Base-by-base conservation (phyloP, 176 grass and related monocot genomes). In the Oryza glaberrima region DNA sequence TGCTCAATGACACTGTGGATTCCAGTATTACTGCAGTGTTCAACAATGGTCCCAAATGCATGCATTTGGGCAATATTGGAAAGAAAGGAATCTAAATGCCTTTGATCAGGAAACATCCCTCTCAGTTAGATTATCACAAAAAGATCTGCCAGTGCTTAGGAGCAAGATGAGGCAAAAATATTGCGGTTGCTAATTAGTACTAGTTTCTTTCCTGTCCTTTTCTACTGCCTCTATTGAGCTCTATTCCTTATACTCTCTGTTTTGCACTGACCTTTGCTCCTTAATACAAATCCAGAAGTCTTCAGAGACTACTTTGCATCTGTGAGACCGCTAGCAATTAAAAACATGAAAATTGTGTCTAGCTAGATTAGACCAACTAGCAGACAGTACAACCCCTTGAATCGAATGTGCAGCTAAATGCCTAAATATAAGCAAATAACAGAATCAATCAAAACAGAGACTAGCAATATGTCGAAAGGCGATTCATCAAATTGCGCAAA, bases 331-430 rank as follows among this genome's bases (percentile, higher is more conserved):
- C 20, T 60, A 60, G 56, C 56, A 60, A 60, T 72, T 73, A 64
- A 77, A 82, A 63, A 81, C 61, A n/a, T 32, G 34, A 7, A 70
- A 77, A 48, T 71, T 77, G 20, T 60, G 2, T 14, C 75, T 46
- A 76, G 23, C 4, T 34, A 69, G 16, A 61, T 60, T 25, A 76
- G 10, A 75, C 22, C 5, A 7, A 44, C 19, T 46, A 32, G 70
- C n/a, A 82, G 58, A 38, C 15, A 41, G 11, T 66, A 74, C 9
- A 3, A 67, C 10, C 22, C 47, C 38, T 68, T 74, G 60, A 81
- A 87, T 68, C 54, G 45, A 81, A 87, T 34, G 7, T 58, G 19
- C 47, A 35, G 46, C 77, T 67, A 45, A 58, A 20, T 58, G 54
- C 19, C 17, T 77, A 32, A 41, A 45, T 75, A 20, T 20, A 87